These are phyloP conservation scores for Candida coquimbonensis DNA, from an alignment of 805 yeast species.

Conservation along the genomic window DNA sequence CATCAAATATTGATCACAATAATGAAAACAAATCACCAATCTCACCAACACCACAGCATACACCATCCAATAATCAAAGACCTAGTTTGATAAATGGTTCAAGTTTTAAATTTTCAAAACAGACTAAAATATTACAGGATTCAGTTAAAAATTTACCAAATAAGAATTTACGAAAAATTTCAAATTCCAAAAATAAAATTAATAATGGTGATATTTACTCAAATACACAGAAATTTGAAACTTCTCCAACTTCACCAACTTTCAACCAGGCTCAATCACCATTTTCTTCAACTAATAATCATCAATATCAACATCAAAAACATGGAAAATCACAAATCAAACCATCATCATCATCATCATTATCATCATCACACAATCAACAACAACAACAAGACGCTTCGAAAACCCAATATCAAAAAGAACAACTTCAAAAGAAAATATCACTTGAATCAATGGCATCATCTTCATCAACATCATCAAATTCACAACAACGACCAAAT, in stretches of 20 bases:
- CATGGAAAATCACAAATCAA: slow-evolving; percentile 3
- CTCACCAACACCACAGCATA: slow-evolving; percentile 2
- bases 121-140: slow-evolving; percentile 12
- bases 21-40: slow-evolving; percentile 1
- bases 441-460: slow-evolving; percentile 30
- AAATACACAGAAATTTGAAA: neutral
- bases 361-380: neutral
- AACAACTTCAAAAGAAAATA: slow-evolving; percentile 18
- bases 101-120: slow-evolving; percentile 8
- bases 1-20: slow-evolving; percentile 2
- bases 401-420: slow-evolving; percentile 7
- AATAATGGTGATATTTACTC: slow-evolving; percentile 4
- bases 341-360: neutral
- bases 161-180: neutral
- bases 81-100: slow-evolving; percentile 11
- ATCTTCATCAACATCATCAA: slow-evolving; percentile 18
- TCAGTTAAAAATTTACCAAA: slow-evolving; percentile 15
- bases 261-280: neutral
- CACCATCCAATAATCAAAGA: slow-evolving; percentile 5
- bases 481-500: slow-evolving; percentile 33
- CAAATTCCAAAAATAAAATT: neutral
- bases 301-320: neutral
- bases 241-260: slow-evolving; percentile 5
- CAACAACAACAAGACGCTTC: neutral
- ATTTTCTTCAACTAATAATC: neutral